phyloP scores from a whole-genome alignment of 2,329 filamentous ascomycete genomes.

The Triangularia verruculosa region DNA sequence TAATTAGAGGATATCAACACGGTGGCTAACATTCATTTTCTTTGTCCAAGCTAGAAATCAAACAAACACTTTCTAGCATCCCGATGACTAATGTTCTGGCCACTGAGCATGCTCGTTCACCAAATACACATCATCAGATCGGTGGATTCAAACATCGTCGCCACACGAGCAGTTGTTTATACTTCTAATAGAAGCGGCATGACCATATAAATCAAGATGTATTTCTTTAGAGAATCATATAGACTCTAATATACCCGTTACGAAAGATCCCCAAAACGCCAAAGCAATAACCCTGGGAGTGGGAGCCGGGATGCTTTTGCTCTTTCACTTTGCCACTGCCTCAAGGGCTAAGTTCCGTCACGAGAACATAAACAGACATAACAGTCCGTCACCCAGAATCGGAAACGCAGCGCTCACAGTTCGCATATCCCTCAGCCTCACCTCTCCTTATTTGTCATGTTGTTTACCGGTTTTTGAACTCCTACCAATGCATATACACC shows the following conservation, averaged over 20 bases:
- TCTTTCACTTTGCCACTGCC: background rate
- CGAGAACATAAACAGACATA: background rate
- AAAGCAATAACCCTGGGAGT: background rate
- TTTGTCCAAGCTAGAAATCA: no score
- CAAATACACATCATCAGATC: no score
- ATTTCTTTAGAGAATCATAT: background rate
- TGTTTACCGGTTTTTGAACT: conserved; percentile 2
- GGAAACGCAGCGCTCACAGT: background rate
- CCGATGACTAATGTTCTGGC: no score
- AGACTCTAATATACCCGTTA: background rate
- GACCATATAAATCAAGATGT: background rate
- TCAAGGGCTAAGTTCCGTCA: background rate
- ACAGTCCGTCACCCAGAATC: background rate
- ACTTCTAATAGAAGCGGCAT: no score
- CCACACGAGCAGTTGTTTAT: no score
- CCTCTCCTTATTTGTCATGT: background rate
- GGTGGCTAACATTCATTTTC: no score
- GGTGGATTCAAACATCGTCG: no score
- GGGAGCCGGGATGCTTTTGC: background rate
- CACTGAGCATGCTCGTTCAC: no score
- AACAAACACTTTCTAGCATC: no score
- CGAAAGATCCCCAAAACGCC: background rate
- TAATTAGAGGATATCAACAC: no score
- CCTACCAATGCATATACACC: conserved; percentile 6
- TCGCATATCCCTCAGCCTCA: background rate